phyloP scores from a whole-genome alignment of 2,329 filamentous ascomycete genomes.

The Colletotrichum ledebouriae region DNA sequence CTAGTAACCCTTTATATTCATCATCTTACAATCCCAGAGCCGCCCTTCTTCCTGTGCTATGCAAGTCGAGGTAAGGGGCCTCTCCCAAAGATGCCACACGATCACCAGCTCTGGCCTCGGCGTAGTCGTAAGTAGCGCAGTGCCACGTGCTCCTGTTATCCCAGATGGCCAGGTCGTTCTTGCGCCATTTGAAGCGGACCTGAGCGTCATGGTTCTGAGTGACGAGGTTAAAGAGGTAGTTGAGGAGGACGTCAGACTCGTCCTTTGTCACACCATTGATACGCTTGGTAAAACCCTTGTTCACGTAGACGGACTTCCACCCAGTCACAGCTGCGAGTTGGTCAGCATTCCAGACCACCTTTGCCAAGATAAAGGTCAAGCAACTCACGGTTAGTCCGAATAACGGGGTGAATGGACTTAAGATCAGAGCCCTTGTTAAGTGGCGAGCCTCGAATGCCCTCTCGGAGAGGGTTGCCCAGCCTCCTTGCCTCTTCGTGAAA shows the following conservation, averaged over 20 bases:
- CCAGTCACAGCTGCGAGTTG: slow-evolving; percentile 60
- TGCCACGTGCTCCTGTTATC: slow-evolving; percentile 69
- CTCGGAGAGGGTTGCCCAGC: slow-evolving; percentile 60
- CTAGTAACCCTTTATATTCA: not conserved
- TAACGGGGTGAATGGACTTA: slow-evolving; percentile 64
- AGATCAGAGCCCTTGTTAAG: slow-evolving; percentile 68
- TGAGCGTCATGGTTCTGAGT: slow-evolving; percentile 70
- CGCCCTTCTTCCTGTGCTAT: slow-evolving; percentile 55
- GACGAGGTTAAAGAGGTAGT: slow-evolving; percentile 62
- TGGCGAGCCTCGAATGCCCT: slow-evolving; percentile 64
- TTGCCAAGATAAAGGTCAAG: not conserved
- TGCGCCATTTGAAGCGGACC: slow-evolving; percentile 66
- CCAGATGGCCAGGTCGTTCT: slow-evolving; percentile 73
- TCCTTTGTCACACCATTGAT: slow-evolving; percentile 68
- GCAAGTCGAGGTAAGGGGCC: slow-evolving; percentile 57
- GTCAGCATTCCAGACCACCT: slow-evolving; percentile 9
- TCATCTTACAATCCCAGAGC: slow-evolving; percentile 47
- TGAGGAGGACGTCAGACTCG: slow-evolving; percentile 65
- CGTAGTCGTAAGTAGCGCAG: slow-evolving; percentile 73
- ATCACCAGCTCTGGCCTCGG: slow-evolving; percentile 56
- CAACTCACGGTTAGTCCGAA: slow-evolving; percentile 66
- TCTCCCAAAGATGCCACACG: slow-evolving; percentile 59
- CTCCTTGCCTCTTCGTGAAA: slow-evolving; percentile 64
- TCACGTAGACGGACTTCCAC: slow-evolving; percentile 68
- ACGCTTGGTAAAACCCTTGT: slow-evolving; percentile 64